A percentile compares a stretch with the other conserved stretches of the same genome.
phyloP scores from a whole-genome alignment of 2,329 filamentous ascomycete genomes.

The Cadophora malorum region DNA sequence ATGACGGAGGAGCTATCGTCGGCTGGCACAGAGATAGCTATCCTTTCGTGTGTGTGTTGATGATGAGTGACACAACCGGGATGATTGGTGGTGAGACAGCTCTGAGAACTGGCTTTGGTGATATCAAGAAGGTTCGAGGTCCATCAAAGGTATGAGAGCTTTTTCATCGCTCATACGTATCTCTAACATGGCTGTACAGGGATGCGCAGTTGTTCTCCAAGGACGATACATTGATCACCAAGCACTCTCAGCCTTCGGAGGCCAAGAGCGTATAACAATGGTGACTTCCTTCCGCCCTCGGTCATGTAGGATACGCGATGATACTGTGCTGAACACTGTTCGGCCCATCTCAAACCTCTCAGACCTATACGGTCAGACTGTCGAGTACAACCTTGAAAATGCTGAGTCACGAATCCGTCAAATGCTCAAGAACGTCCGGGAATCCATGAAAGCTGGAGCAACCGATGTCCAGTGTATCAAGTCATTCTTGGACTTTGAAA shows the following conservation, averaged over 20 bases:
- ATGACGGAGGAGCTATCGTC: conserved; percentile 47
- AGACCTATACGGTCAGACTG: conserved; percentile 48
- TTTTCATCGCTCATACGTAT: background rate
- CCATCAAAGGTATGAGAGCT: conserved; percentile 48
- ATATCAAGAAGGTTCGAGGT: conserved; percentile 52
- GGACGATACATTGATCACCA: conserved; percentile 55
- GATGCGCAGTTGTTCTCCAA: conserved; percentile 53
- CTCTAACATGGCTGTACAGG: conserved; percentile 37
- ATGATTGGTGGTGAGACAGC: conserved; percentile 65
- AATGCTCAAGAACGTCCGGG: conserved; percentile 46
- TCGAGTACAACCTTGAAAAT: conserved; percentile 49
- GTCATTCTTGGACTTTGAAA: conserved; percentile 47
- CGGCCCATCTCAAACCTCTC: conserved; percentile 48
- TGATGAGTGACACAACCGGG: conserved; percentile 54
- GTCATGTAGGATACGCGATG: conserved; percentile 49
- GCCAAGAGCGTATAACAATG: conserved; percentile 54
- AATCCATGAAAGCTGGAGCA: conserved; percentile 46
- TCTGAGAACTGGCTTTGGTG: conserved; percentile 59
- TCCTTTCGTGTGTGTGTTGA: conserved; percentile 58
- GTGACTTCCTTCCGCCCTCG: conserved; percentile 54
- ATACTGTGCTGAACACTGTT: conserved; percentile 48
- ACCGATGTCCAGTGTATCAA: conserved; percentile 47
- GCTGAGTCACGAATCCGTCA: conserved; percentile 46
- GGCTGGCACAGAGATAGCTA: conserved; percentile 59
- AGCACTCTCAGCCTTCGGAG: conserved; percentile 50